A percentile compares a stretch with the other conserved stretches of the same genome.
Conservation (phyloP, 2,329 filamentous ascomycete genomes). For the Epichloe coenophiala region DNA sequence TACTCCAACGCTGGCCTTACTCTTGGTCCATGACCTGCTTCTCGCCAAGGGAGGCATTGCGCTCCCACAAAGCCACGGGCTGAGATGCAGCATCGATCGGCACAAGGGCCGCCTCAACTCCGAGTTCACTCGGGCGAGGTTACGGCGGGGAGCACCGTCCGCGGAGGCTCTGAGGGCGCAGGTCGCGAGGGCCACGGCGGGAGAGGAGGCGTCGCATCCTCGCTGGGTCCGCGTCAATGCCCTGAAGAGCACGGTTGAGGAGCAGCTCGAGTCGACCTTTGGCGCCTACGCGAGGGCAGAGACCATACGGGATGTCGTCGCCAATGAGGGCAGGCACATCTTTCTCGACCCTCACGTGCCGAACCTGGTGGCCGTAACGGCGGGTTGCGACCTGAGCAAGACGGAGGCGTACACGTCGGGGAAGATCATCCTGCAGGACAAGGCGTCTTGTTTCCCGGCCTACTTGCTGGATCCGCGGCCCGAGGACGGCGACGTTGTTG, state of each 20-base stretch:
- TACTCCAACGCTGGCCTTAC: constrained; percentile 62
- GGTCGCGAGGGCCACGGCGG: constrained; percentile 36
- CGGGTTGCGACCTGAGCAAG: constrained; percentile 57
- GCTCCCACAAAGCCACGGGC: constrained; percentile 63
- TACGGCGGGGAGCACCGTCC: constrained; percentile 57
- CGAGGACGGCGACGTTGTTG: constrained; percentile 65
- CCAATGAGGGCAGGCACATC: constrained; percentile 33
- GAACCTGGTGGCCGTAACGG: constrained; percentile 66
- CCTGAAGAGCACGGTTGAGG: constrained; percentile 54
- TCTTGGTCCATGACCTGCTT: constrained; percentile 77
- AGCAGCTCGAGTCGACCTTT: constrained; percentile 67
- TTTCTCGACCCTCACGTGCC: constrained; percentile 73
- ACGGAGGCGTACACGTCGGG: constrained; percentile 62
- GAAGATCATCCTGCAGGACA: constrained; percentile 82
- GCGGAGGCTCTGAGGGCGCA: constrained; percentile 51
- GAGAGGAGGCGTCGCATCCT: constrained; percentile 50
- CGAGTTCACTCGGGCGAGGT: constrained; percentile 67
- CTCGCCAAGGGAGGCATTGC: constrained; percentile 72
- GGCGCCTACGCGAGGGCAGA: constrained; percentile 42
- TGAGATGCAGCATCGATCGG: constrained; percentile 60
- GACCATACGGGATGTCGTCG: constrained; percentile 42
- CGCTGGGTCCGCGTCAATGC: constrained; percentile 87
- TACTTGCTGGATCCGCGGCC: constrained; percentile 62
- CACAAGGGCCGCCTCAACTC: constrained; percentile 72
- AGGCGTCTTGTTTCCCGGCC: constrained; percentile 92